Base-by-base conservation (phyloP, 352 stramenopile species). In the Pythium pyrilobum region DNA sequence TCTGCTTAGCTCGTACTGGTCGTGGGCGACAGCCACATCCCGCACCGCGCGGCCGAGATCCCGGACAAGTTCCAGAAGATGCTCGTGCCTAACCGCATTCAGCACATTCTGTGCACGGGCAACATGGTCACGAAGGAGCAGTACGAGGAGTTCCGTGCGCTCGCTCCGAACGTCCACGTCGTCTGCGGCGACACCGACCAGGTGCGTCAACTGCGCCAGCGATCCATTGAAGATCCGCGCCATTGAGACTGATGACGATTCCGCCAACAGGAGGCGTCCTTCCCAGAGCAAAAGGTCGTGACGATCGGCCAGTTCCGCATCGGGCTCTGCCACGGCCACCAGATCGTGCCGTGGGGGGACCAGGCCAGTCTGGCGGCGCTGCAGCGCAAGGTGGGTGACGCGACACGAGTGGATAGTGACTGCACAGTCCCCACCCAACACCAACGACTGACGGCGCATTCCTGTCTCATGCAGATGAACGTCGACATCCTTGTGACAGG, bases 51-150 rank as follows among this genome's bases (percentile, higher is more conserved):
- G 1, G 85, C 83, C 21, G 77, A 91, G 27, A 98, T 99, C 46
- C 96, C 96, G 6, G 92, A 98, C 40, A 98, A 97, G 62, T 99
- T 99, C 61, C 88, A 96, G 64, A 93, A 95, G 57, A 96, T 96
- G 74, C 74, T 92, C 46, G 82, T 93, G 51, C 96, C 96, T 4
- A 98, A 98, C 64, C 98, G 98, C 67, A 99, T 99, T 71, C 93
- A 99, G 66, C 96, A 99, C 67, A 89, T 99, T 10, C 68, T 99
- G 46, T 99, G 96, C 69, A 99, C 96, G 15, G 97, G 97, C 27
- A 99, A 99, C 69, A 71, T 99, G 56, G 87, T 88, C 46, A 93
- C 87, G 4, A 92, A 92, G 46, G 95, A 98, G 62, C 91, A 98
- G 64, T 98, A 95, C 56, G 87, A 98, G 21, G 91, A 98, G 67